Conservation (phyloP, 495 filamentous ascomycete genomes). For the Aspergillus nanangensis region DNA sequence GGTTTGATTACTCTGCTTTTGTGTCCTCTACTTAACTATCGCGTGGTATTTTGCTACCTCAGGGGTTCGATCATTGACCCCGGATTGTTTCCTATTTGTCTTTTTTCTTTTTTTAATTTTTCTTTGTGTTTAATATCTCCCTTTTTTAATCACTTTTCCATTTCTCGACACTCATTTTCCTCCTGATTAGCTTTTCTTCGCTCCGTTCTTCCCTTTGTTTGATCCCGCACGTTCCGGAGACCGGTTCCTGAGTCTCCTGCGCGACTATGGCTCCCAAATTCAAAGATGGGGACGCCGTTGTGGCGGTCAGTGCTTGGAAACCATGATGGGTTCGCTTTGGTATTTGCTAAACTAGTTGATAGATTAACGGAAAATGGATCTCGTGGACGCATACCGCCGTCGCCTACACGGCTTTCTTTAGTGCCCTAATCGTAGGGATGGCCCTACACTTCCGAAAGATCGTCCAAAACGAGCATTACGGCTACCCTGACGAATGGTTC, state of each 20-base stretch:
- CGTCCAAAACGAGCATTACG: conserved; percentile 93
- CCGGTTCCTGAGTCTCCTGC: conserved; percentile 14
- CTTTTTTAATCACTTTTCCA: neutral
- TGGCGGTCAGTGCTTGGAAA: conserved; percentile 57
- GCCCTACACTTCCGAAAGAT: conserved; percentile 94
- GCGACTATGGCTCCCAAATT: conserved; percentile 71
- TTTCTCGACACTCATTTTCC: conserved; percentile 35
- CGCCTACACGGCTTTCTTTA: conserved; percentile 88
- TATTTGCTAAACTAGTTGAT: conserved; percentile 3
- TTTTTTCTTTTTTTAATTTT: conserved; percentile 11
- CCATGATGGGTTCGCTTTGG: conserved; percentile 8
- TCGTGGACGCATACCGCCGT: conserved; percentile 80
- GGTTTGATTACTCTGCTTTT: no score
- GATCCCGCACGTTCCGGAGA: conserved; percentile 8
- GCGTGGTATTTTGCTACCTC: conserved; percentile 25
- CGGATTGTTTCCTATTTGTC: conserved; percentile 18
- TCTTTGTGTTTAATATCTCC: conserved; percentile 11
- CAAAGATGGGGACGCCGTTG: conserved; percentile 84
- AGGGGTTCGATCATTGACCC: conserved; percentile 25
- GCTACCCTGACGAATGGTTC: conserved; percentile 98
- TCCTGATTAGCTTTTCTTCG: conserved; percentile 18
- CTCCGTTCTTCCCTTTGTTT: conserved; percentile 18
- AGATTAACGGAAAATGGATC: conserved; percentile 90
- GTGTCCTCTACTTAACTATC: conserved; percentile 5
- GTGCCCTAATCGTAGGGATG: conserved; percentile 80